A percentile compares a stretch with the other conserved stretches of the same genome.
Evolutionary conservation across 106 monocot genomes (phyloP).

Genomic region (Allium sativum): DNA sequence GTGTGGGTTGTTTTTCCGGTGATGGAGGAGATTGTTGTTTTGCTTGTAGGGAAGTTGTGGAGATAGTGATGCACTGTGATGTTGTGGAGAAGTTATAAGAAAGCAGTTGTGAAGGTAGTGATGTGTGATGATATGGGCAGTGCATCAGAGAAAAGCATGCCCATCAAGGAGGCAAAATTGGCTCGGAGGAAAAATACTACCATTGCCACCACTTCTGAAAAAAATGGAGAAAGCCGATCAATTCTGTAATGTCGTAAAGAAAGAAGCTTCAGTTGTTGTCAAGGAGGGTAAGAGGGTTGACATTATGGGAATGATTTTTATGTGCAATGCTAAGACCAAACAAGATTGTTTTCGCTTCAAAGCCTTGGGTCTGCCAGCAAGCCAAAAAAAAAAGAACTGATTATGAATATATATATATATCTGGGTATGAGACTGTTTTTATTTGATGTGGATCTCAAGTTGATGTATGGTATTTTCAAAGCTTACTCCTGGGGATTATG

Average conservation of each 20-base stretch:
- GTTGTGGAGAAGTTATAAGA: too few species aligned
- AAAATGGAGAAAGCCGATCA: background rate
- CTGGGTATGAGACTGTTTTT: slow-evolving; percentile 45
- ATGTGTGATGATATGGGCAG: too few species aligned
- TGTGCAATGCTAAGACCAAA: slow-evolving; percentile 41
- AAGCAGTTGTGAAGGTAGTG: too few species aligned
- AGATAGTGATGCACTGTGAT: too few species aligned
- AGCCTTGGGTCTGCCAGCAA: slow-evolving; percentile 32
- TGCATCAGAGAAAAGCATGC: background rate
- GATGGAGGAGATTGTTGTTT: too few species aligned
- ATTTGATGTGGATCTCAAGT: slow-evolving; percentile 35
- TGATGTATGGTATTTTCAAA: slow-evolving; percentile 39
- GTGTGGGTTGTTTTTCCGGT: too few species aligned
- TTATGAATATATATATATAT: slow-evolving; percentile 29
- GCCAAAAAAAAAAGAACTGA: slow-evolving; percentile 29
- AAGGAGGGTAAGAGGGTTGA: slow-evolving; percentile 16
- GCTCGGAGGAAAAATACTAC: background rate
- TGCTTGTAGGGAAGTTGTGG: too few species aligned
- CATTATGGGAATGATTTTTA: slow-evolving; percentile 33
- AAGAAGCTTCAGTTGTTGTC: slow-evolving; percentile 9
- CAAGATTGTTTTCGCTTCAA: slow-evolving; percentile 29
- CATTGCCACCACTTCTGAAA: background rate
- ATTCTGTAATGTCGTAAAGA: slow-evolving; percentile 2
- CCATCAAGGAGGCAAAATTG: background rate
- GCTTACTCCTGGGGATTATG: slow-evolving; percentile 32